Base-by-base conservation (phyloP, 768 basidiomycete species). In the Calvatia gigantea region DNA sequence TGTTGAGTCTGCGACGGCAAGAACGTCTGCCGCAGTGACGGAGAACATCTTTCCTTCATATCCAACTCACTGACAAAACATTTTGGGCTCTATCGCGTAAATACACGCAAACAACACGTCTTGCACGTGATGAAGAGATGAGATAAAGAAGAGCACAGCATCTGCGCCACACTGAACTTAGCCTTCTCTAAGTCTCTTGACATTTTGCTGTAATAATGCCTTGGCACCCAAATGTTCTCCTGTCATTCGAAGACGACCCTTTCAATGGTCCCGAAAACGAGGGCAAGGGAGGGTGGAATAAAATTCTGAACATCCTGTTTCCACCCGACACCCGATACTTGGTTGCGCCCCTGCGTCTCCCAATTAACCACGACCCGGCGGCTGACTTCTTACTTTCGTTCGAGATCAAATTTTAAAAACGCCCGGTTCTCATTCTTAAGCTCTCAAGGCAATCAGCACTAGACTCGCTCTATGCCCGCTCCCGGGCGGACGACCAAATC, bases 21-120 rank as follows among this genome's bases (percentile, higher is more conserved):
- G 74, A n/a, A 76, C 71, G 29, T 72, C 70, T 12, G 75, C 71
- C 28, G 82, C 81, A 37, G 75, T 69, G 37, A 83, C 65, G 48
- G 82, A 82, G 46, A 88, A 74, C 85, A 86, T 87, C 15, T 46
- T 25, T 39, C 15, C 32, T 12, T 39, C 42, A 27, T n/a, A 42
- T 49, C 37, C 42, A 48, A 31, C 19, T 4, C 28, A 15, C 37
- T n/a, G 11, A 25, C 28, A 29, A 28, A 11, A 27, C 17, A 32
- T 41, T 14, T 33, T 19, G 11, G 29, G 17, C 12, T 38, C 17
- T 19, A 12, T 17, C 54, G 45, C 54, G 54, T 41, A 39, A 56
- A 56, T 17, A 56, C 9, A 19, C 12, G 21, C 47, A 56, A 6
- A 56, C 47, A 56, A 41, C 17, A 2, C 54, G 32, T 39, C 28